A percentile compares a stretch with the other conserved stretches of the same genome.
phyloP scores from a whole-genome alignment of 2,329 filamentous ascomycete species.

The Paraphoma sp. region DNA sequence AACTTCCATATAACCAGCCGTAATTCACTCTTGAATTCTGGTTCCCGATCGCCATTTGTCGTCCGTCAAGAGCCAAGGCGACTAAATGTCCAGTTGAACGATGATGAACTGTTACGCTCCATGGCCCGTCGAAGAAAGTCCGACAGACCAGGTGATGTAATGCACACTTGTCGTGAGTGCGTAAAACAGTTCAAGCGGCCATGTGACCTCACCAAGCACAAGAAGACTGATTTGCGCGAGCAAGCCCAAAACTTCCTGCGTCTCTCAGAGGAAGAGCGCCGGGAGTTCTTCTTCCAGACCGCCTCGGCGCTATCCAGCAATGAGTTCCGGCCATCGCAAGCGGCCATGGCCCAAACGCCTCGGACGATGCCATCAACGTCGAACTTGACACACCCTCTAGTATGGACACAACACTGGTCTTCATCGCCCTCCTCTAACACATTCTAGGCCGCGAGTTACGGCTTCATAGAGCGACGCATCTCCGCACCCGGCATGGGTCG shows the following conservation, averaged over 20 bases:
- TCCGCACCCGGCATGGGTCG: conserved; percentile 45
- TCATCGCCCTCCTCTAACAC: conserved; percentile 37
- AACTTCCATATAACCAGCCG: too few species aligned
- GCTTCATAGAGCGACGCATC: conserved; percentile 40
- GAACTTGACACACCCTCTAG: conserved; percentile 33
- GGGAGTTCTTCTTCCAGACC: conserved; percentile 43
- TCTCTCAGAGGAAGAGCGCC: conserved; percentile 44
- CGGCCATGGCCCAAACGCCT: conserved; percentile 37
- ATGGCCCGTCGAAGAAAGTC: conserved; percentile 98
- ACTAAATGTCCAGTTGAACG: too few species aligned
- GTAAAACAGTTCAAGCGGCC: conserved; percentile 90
- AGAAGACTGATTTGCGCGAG: conserved; percentile 76
- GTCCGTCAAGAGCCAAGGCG: too few species aligned
- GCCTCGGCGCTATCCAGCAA: conserved; percentile 24
- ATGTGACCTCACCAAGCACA: conserved; percentile 97
- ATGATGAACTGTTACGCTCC: conserved; percentile 83
- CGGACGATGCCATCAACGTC: conserved; percentile 41
- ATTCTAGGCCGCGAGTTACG: conserved; percentile 28
- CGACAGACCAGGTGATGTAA: conserved; percentile 81
- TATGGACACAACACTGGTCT: conserved; percentile 43
- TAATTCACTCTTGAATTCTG: too few species aligned
- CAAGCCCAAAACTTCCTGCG: conserved; percentile 47
- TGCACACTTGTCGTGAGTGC: conserved; percentile 82
- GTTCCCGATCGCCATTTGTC: too few species aligned
- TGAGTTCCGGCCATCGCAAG: conserved; percentile 21